Evolutionary conservation across 1,139 yeast genomes (phyloP).

Genomic region (Yamadazyma trypodendri): DNA sequence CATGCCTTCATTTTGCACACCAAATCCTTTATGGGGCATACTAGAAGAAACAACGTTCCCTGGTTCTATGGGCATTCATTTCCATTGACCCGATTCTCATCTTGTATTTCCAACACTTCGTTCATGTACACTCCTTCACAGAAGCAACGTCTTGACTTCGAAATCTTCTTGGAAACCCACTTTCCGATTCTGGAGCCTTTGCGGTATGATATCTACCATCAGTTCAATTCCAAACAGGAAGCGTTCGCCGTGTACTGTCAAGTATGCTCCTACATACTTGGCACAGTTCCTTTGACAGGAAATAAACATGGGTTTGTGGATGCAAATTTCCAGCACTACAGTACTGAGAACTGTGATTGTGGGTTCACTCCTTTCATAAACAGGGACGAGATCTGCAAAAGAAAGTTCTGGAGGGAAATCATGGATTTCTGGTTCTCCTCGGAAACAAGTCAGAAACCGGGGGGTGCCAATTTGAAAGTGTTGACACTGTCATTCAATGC

Average conservation of each 20-base stretch:
- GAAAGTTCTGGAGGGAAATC: constrained; percentile 24
- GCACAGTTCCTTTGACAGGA: constrained; percentile 17
- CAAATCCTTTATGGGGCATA: constrained; percentile 26
- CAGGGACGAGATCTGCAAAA: constrained; percentile 10
- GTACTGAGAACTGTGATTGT: constrained; percentile 8
- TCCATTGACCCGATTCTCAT: constrained; percentile 16
- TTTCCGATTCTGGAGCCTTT: constrained; percentile 3
- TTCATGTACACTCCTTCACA: constrained; percentile 9
- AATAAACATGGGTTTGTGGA: constrained; percentile 24
- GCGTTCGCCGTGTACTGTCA: constrained; percentile 19
- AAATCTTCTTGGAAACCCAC: constrained; percentile 2
- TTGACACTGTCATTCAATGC: constrained; percentile 1
- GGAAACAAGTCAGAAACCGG: background rate
- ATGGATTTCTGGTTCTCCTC: constrained; percentile 6
- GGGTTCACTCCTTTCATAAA: constrained; percentile 11
- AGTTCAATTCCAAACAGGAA: constrained; percentile 7
- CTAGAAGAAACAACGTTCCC: constrained; percentile 22
- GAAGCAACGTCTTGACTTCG: constrained; percentile 3
- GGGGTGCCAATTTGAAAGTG: background rate
- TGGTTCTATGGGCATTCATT: constrained; percentile 24
- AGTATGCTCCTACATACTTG: constrained; percentile 15
- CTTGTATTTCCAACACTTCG: constrained; percentile 7
- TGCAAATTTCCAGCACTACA: constrained; percentile 11
- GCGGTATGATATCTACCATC: constrained; percentile 8
- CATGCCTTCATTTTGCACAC: constrained; percentile 24